Evolutionary conservation across 2,329 filamentous ascomycete species (phyloP).

Genomic region (Mycosphaerelloides madeirae): DNA sequence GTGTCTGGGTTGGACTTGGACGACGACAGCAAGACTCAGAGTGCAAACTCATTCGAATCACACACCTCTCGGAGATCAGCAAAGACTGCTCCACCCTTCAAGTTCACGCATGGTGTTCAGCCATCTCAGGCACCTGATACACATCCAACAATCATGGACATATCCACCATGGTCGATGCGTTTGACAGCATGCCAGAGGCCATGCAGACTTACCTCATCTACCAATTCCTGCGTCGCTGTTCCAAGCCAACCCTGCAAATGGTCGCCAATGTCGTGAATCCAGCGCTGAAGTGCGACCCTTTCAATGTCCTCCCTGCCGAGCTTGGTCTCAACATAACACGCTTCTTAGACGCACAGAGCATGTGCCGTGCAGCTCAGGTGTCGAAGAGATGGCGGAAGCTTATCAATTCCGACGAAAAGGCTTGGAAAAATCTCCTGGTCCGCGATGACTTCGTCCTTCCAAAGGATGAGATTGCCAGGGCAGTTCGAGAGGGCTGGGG

Average conservation of each 20-base stretch:
- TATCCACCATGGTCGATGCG: slow-evolving; percentile 78
- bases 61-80: slow-evolving; percentile 10
- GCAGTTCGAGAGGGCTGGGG: slow-evolving; percentile 93
- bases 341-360: slow-evolving; percentile 78
- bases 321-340: slow-evolving; percentile 79
- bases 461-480: slow-evolving; percentile 74
- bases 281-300: slow-evolving; percentile 91
- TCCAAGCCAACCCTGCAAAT: slow-evolving; percentile 83
- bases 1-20: slow-evolving; percentile 33
- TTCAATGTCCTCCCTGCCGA: slow-evolving; percentile 78
- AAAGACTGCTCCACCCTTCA: slow-evolving; percentile 5
- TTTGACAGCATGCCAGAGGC: slow-evolving; percentile 89
- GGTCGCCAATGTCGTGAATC: slow-evolving; percentile 86
- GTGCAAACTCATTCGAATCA: slow-evolving; percentile 23
- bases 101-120: slow-evolving; percentile 14
- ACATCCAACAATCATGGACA: slow-evolving; percentile 58
- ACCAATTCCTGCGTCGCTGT: slow-evolving; percentile 84
- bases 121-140: slow-evolving; percentile 8
- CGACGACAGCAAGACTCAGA: slow-evolving; percentile 25
- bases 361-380: slow-evolving; percentile 89
- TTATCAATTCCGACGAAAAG: slow-evolving; percentile 88
- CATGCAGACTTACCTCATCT: slow-evolving; percentile 95
- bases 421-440: slow-evolving; percentile 94
- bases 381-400: slow-evolving; percentile 86
- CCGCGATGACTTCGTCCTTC: slow-evolving; percentile 71